Evolutionary conservation across 2,329 filamentous ascomycete species (phyloP).

Genomic region (Plectosphaerella sp.): DNA sequence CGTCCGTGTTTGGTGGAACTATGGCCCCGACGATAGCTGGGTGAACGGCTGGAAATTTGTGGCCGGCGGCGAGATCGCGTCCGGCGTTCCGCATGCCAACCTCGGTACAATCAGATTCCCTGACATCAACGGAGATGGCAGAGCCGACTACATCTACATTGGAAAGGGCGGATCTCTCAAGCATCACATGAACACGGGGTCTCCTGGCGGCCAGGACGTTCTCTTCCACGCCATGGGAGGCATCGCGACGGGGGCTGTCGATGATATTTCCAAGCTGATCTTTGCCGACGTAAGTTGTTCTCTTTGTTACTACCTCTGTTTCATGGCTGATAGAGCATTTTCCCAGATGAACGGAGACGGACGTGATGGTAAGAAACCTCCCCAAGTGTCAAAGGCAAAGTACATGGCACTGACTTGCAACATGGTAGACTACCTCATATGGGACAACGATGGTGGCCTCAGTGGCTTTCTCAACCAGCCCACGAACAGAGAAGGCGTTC

Average conservation of each 20-base stretch:
- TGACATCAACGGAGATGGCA: slow-evolving; percentile 19
- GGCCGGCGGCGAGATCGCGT: slow-evolving; percentile 16
- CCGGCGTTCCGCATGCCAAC: slow-evolving; percentile 17
- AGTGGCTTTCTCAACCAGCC: slow-evolving; percentile 12
- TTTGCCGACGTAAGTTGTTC: slow-evolving; percentile 10
- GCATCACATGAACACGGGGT: slow-evolving; percentile 14
- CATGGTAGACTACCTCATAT: slow-evolving; percentile 11
- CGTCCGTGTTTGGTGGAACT: slow-evolving; percentile 14
- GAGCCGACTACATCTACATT: slow-evolving; percentile 18
- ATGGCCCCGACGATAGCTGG: slow-evolving; percentile 11
- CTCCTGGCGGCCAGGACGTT: slow-evolving; percentile 9
- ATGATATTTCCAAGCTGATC: slow-evolving; percentile 11
- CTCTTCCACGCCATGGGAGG: slow-evolving; percentile 6
- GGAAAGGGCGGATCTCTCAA: slow-evolving; percentile 14
- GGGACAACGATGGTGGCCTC: slow-evolving; percentile 11
- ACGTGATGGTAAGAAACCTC: slow-evolving; percentile 3
- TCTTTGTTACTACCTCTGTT: too few relatives aligned
- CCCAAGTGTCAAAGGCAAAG: neutral
- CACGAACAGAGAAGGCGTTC: slow-evolving; percentile 9
- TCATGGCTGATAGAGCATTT: neutral
- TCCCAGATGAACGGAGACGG: slow-evolving; percentile 9
- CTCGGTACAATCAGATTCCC: slow-evolving; percentile 15
- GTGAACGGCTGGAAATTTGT: slow-evolving; percentile 16
- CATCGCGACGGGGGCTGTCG: slow-evolving; percentile 9
- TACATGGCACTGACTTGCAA: neutral